These are phyloP conservation scores for Pinguiococcus pyrenoidosus DNA, from an alignment of 108 stramenopile genomes.

Conservation along the genomic window DNA sequence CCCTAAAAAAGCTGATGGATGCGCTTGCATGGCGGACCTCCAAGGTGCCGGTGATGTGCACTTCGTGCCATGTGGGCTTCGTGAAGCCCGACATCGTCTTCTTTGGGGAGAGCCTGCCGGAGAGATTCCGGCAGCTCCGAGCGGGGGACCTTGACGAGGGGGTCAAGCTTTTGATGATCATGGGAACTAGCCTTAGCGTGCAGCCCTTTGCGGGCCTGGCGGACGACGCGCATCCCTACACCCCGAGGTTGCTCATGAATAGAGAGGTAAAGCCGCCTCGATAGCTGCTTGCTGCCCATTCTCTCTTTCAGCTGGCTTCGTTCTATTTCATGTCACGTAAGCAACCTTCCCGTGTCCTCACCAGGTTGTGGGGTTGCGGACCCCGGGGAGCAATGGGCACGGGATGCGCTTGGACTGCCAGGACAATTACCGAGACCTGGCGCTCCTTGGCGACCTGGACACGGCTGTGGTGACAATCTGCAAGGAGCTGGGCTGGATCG, in stretches of 20 bases:
- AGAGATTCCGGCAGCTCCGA: conserved; percentile 41
- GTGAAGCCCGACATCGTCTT: conserved; percentile 94
- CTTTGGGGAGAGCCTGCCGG: conserved; percentile 78
- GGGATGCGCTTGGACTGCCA: conserved; percentile 9
- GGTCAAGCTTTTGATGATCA: conserved; percentile 59
- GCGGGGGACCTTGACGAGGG: conserved; percentile 33
- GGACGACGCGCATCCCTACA: not conserved
- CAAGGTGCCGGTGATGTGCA: no score
- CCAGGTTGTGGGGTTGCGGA: conserved; percentile 1
- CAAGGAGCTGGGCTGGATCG: conserved; percentile 6
- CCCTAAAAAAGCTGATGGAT: no score
- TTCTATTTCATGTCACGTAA: conserved; percentile 4
- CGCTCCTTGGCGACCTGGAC: conserved; percentile 66
- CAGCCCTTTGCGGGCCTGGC: conserved; percentile 20
- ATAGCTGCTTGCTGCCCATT: not conserved
- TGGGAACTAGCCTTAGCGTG: conserved; percentile 56
- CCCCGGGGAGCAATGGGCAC: not conserved
- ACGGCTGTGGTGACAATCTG: conserved; percentile 8
- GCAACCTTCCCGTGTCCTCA: no score
- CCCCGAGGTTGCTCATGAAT: conserved; percentile 24
- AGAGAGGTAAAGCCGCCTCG: conserved; percentile 5
- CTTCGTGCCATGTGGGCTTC: conserved; percentile 2
- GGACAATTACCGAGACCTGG: conserved; percentile 49
- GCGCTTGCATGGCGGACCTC: no score
- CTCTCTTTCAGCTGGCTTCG: not conserved